Percentiles rank a stretch among this genome's conserved stretches.
These are phyloP conservation scores for Ganoderma meredithae DNA, from an alignment of 1,284 basidiomycete genomes.

Conservation along the genomic window DNA sequence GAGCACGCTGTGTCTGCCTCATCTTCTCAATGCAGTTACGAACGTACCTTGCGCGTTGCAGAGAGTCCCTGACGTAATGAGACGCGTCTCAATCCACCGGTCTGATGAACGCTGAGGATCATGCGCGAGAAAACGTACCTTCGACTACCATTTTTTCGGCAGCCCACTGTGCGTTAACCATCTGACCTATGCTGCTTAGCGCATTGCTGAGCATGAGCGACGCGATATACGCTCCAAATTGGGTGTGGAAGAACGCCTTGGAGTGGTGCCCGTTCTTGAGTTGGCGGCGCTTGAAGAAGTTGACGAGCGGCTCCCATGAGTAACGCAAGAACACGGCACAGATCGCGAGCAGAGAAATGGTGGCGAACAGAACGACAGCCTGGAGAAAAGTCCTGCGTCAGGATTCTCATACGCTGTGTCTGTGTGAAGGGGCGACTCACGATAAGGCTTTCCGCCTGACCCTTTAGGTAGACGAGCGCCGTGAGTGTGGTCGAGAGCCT, in stretches of 20 bases:
- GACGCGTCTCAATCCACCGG: neutral
- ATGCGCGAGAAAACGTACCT: constrained; percentile 49
- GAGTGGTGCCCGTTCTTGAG: constrained; percentile 43
- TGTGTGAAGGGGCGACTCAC: constrained; percentile 45
- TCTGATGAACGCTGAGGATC: too few species aligned
- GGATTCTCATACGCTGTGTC: neutral
- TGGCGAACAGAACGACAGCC: constrained; percentile 60
- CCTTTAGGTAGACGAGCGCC: constrained; percentile 35
- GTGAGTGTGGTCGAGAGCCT: constrained; percentile 11
- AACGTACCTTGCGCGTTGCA: constrained; percentile 67
- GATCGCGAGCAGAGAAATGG: constrained; percentile 60
- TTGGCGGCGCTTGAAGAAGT: constrained; percentile 34
- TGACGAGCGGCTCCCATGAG: constrained; percentile 48
- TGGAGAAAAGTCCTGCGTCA: constrained; percentile 31
- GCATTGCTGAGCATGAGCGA: constrained; percentile 68
- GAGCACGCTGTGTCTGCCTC: neutral
- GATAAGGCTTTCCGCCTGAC: constrained; percentile 50
- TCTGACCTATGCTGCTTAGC: constrained; percentile 57
- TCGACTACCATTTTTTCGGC: constrained; percentile 50
- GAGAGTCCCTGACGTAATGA: constrained; percentile 36
- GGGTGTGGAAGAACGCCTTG: constrained; percentile 72
- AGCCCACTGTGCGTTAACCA: constrained; percentile 58
- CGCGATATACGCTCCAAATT: constrained; percentile 69
- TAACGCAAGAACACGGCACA: constrained; percentile 54
- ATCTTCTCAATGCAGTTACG: neutral